Percentiles rank a stretch among this genome's conserved stretches.
Evolutionary conservation across 2,329 filamentous ascomycete genomes (phyloP).

Genomic region (Monilinia fructigena): DNA sequence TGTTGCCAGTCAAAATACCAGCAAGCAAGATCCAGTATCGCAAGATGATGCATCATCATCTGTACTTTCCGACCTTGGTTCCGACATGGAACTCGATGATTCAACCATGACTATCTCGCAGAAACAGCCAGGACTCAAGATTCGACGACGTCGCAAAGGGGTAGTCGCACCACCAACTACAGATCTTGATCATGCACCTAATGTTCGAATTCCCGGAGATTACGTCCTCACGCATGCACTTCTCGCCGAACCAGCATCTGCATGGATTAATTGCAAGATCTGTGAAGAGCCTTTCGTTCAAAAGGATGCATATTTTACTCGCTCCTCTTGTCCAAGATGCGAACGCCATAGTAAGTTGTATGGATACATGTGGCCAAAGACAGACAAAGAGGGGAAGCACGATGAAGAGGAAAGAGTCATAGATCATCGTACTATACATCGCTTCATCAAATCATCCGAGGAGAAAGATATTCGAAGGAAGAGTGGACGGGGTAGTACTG

Average conservation of each 20-base stretch:
- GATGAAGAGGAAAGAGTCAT: constrained; percentile 68
- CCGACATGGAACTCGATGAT: constrained; percentile 26
- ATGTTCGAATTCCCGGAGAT: constrained; percentile 63
- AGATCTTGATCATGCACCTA: constrained; percentile 34
- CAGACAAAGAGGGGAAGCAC: constrained; percentile 70
- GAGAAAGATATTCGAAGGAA: constrained; percentile 46
- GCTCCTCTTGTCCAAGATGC: constrained; percentile 83
- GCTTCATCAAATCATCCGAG: constrained; percentile 72
- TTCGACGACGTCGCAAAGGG: constrained; percentile 27
- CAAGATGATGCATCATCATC: constrained; percentile 22
- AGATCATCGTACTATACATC: constrained; percentile 84
- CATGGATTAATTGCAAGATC: constrained; percentile 85
- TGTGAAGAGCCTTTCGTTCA: constrained; percentile 85
- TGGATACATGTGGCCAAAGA: constrained; percentile 95
- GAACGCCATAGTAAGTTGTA: constrained; percentile 96
- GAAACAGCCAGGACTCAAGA: constrained; percentile 24
- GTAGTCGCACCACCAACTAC: constrained; percentile 26
- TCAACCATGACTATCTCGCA: constrained; percentile 23
- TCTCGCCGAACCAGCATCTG: constrained; percentile 70
- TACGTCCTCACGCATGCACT: constrained; percentile 79
- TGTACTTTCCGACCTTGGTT: constrained; percentile 22
- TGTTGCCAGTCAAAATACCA: constrained; percentile 5
- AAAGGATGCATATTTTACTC: constrained; percentile 81
- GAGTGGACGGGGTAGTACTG: constrained; percentile 27
- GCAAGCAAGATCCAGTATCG: constrained; percentile 9